Evolutionary conservation across 1,139 yeast species (phyloP).

Genomic region (Suhomyces bokatorum): DNA sequence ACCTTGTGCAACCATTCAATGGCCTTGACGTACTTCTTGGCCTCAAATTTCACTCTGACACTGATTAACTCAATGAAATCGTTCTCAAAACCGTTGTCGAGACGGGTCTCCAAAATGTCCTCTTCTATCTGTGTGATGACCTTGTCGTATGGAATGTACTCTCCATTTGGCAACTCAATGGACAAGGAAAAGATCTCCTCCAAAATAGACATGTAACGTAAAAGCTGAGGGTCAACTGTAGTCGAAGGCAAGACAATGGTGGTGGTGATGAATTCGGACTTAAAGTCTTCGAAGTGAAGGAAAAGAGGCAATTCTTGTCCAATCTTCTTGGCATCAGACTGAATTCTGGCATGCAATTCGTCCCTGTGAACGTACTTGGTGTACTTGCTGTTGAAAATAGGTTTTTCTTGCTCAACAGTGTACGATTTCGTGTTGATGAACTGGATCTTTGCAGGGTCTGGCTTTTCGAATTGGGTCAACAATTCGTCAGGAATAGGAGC

Average conservation of each 20-base stretch:
- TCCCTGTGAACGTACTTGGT: conserved; percentile 23
- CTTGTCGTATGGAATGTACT: conserved; percentile 62
- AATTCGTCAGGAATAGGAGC: conserved; percentile 71
- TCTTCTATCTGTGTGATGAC: conserved; percentile 72
- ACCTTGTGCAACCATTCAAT: conserved; percentile 75
- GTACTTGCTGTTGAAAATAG: conserved; percentile 12
- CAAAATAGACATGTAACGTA: conserved; percentile 69
- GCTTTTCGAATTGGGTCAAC: conserved; percentile 59
- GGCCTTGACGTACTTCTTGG: conserved; percentile 62
- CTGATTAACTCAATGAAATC: conserved; percentile 66
- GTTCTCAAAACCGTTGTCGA: conserved; percentile 59
- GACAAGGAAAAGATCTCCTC: conserved; percentile 72
- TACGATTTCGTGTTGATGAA: conserved; percentile 73
- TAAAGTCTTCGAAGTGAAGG: conserved; percentile 75
- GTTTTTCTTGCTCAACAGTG: conserved; percentile 41
- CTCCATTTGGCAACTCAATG: conserved; percentile 57
- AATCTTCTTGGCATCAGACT: conserved; percentile 19
- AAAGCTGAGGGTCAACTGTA: conserved; percentile 53
- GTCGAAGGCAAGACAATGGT: conserved; percentile 65
- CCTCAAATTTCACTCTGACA: conserved; percentile 62
- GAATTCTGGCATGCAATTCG: conserved; percentile 19
- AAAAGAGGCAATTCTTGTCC: conserved; percentile 51
- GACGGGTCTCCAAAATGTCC: conserved; percentile 64
- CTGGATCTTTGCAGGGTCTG: conserved; percentile 72
- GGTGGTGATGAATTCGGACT: conserved; percentile 79